Base-by-base conservation (phyloP, 202 grass and related monocot species). In the Sporobolus alterniflorus region DNA sequence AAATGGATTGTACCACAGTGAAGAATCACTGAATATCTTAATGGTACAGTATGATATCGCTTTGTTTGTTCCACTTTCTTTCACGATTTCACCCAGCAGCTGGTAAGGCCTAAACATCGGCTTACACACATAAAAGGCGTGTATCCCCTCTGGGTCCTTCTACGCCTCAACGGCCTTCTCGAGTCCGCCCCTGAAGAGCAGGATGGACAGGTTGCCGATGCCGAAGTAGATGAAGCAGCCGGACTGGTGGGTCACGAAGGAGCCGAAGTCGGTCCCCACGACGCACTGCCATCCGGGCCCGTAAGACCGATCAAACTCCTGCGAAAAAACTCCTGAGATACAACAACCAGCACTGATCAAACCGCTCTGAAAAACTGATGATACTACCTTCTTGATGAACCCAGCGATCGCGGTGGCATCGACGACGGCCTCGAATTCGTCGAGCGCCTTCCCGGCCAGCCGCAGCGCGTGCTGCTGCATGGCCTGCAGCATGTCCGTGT, bases 141-240 rank as follows among this genome's bases (percentile, higher is more conserved):
- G 30, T 20, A 66, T 13, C 8, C 10, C 21, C 43, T 30, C 43
- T 30, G 26, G 6, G 7, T 13, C 12, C 18, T 84, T n/a, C n/a
- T 40, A 67, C n/a, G 48, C 56, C 69, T 88, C 77, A 1, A 83
- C 47, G 0, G 68, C 30, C 33, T 87, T 84, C 46, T 71, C 11
- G 9, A 0, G 12, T 16, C 82, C 87, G 42, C 85, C 78, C 17
- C 51, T 82, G 62, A 94, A 91, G 1, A 91, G 86, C 88, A 91
- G 80, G 75, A 89, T 87, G 11, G 86, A 48, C 24, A 91, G 79
- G 70, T 68, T 94, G 44, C 86, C 83, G 55, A 89, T 84, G 79
- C 71, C 75, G 52, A 94, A 89, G 49, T 87, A 87, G 70, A 94
- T 79, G 76, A 89, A 94, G 79, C 80, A 91, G 75, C 92, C 86